A percentile compares a stretch with the other conserved stretches of the same genome.
Evolutionary conservation across 2,329 filamentous ascomycete species (phyloP).

Genomic region (Ophiocordyceps camponoti-leonardi): DNA sequence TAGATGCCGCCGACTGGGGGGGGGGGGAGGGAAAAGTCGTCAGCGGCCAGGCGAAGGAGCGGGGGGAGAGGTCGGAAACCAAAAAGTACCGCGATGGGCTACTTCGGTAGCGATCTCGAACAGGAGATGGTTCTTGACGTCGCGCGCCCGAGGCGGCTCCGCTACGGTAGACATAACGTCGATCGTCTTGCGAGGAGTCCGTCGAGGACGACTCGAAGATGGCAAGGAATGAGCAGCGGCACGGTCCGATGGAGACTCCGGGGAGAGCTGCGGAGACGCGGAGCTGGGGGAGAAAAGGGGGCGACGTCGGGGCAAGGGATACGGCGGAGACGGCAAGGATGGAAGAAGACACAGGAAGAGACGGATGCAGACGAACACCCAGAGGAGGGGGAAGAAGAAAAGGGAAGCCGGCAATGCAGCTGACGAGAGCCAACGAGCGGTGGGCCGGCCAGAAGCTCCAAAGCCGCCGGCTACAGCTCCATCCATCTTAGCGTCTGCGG

Average conservation of each 20-base stretch:
- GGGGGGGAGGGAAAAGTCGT: no score
- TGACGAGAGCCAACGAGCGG: background rate
- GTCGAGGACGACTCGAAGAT: background rate
- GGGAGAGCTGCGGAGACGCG: background rate
- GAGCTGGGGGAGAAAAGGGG: background rate
- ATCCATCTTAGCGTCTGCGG: no score
- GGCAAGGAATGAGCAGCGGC: background rate
- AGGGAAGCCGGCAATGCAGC: background rate
- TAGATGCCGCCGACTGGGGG: constrained; percentile 84
- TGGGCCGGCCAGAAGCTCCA: no score
- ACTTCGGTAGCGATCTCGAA: constrained; percentile 97
- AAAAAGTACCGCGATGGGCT: constrained; percentile 66
- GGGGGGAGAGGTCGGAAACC: background rate
- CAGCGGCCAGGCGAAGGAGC: constrained; percentile 3
- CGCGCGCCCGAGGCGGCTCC: constrained; percentile 29
- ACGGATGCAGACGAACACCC: background rate
- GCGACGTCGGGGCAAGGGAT: background rate
- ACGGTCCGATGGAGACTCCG: no score
- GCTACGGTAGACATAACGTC: constrained; percentile 28
- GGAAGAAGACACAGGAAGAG: background rate
- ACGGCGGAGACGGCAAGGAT: background rate
- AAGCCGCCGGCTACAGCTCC: no score
- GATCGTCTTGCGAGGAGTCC: constrained; percentile 3
- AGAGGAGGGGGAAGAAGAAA: background rate
- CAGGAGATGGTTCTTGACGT: constrained; percentile 88